Conservation (phyloP, 2,329 filamentous ascomycete genomes). For the Pyricularia grisea region DNA sequence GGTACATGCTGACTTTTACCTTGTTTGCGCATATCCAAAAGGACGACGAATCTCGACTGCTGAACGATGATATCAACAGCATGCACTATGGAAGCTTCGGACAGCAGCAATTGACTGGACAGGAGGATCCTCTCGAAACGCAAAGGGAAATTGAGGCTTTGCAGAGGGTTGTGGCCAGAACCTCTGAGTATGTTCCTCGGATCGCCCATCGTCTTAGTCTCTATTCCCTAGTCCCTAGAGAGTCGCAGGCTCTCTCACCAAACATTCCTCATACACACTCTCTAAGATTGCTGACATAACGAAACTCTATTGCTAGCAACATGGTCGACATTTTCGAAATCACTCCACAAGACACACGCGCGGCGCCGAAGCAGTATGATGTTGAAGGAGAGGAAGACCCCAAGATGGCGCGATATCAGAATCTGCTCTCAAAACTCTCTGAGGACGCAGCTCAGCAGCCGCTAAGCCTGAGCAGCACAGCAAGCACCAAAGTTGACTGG, state of each 20-base stretch:
- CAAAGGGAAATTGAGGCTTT: conserved; percentile 56
- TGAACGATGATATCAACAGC: conserved; percentile 51
- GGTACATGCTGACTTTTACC: neutral
- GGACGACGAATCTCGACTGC: conserved; percentile 47
- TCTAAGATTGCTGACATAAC: conserved; percentile 13
- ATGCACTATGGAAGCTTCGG: conserved; percentile 55
- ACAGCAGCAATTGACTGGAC: conserved; percentile 42
- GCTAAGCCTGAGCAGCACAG: conserved; percentile 15
- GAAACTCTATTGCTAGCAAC: conserved; percentile 35
- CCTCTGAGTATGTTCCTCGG: conserved; percentile 44
- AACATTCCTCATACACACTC: neutral
- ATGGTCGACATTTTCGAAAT: conserved; percentile 62
- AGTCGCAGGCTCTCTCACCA: too few species aligned
- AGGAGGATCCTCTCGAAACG: conserved; percentile 51
- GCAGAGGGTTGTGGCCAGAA: conserved; percentile 53
- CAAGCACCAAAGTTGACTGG: conserved; percentile 41
- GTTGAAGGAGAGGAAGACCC: conserved; percentile 43
- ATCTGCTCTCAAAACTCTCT: conserved; percentile 50
- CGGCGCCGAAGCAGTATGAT: conserved; percentile 29
- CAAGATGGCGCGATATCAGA: conserved; percentile 48
- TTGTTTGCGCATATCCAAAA: conserved; percentile 17
- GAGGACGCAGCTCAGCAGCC: conserved; percentile 29
- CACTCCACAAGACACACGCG: conserved; percentile 37
- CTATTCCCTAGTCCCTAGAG: too few species aligned
- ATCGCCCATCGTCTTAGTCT: neutral